Evolutionary conservation across 176 grass and related monocot genomes (phyloP).

Genomic region (Eleusine indica): DNA sequence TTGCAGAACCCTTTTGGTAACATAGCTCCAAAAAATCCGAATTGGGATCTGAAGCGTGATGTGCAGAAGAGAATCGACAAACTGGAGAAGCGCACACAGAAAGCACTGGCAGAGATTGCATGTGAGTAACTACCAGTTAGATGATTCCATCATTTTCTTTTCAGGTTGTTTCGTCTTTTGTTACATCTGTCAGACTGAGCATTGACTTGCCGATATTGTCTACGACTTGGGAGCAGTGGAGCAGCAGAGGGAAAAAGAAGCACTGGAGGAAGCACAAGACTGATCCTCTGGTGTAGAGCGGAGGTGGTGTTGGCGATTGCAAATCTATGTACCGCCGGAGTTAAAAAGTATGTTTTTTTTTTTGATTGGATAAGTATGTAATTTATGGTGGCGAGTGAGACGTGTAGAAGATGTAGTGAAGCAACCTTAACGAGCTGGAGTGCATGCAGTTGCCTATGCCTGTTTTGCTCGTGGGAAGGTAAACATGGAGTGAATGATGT

Average conservation of each 20-base stretch:
- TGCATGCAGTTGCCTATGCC: neutral
- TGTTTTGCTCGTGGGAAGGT: no score
- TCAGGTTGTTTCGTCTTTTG: neutral
- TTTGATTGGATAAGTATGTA: neutral
- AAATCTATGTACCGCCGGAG: neutral
- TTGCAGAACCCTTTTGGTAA: slow-evolving; percentile 82
- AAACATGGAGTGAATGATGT: neutral
- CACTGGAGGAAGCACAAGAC: slow-evolving; percentile 50
- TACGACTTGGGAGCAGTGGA: slow-evolving; percentile 53
- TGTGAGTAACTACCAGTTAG: slow-evolving; percentile 47
- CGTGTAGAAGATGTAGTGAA: neutral
- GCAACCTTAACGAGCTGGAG: neutral
- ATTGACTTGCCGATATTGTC: neutral
- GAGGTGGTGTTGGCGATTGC: neutral
- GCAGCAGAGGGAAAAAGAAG: slow-evolving; percentile 77
- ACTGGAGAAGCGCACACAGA: slow-evolving; percentile 91
- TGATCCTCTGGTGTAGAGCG: slow-evolving; percentile 1
- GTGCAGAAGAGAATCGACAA: slow-evolving; percentile 94
- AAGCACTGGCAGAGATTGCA: slow-evolving; percentile 77
- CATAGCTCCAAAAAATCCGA: slow-evolving; percentile 98
- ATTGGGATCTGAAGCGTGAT: slow-evolving; percentile 88
- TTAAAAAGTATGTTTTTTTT: neutral
- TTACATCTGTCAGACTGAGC: neutral
- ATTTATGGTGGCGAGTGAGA: neutral
- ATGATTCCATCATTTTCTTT: slow-evolving; percentile 4